Conservation (phyloP, 306 rosid species). For the Cucurbita moschata region DNA sequence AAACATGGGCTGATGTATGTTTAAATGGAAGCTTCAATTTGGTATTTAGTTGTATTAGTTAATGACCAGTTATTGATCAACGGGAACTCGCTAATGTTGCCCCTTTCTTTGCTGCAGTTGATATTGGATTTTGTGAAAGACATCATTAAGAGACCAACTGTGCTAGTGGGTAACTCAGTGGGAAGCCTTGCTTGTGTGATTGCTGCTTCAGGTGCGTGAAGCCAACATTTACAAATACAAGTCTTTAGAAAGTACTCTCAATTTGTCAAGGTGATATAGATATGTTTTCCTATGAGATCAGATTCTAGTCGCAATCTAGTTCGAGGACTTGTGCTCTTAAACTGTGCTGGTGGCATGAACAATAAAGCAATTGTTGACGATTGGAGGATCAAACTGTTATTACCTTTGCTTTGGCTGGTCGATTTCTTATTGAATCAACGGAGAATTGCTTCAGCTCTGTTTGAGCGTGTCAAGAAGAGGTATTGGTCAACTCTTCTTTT, state of each 20-base stretch:
- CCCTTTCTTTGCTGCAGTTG: slow-evolving; percentile 33
- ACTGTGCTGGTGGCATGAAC: slow-evolving; percentile 95
- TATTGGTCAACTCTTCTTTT: slow-evolving; percentile 8
- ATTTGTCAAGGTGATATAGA: background rate
- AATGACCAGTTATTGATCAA: background rate
- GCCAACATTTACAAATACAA: background rate
- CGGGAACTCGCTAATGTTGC: background rate
- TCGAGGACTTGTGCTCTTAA: slow-evolving; percentile 62
- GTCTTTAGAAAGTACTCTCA: background rate
- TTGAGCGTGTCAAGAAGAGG: slow-evolving; percentile 73
- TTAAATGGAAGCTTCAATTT: slow-evolving; percentile 6
- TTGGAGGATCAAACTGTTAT: slow-evolving; percentile 78
- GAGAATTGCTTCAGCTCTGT: slow-evolving; percentile 56
- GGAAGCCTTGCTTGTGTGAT: slow-evolving; percentile 94
- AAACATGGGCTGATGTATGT: slow-evolving; percentile 74
- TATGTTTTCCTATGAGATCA: background rate
- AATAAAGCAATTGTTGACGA: slow-evolving; percentile 88
- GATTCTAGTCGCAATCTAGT: slow-evolving; percentile 50
- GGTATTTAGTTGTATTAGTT: background rate
- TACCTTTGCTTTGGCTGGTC: slow-evolving; percentile 65
- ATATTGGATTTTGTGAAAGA: slow-evolving; percentile 74
- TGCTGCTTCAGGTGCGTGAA: slow-evolving; percentile 63
- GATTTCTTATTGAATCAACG: slow-evolving; percentile 64
- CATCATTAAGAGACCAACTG: slow-evolving; percentile 63
- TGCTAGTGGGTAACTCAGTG: slow-evolving; percentile 77